Evolutionary conservation across 768 basidiomycete genomes (phyloP), one percentile per base, ranked within the genome.

Genomic region (Tulasnella sp.): DNA sequence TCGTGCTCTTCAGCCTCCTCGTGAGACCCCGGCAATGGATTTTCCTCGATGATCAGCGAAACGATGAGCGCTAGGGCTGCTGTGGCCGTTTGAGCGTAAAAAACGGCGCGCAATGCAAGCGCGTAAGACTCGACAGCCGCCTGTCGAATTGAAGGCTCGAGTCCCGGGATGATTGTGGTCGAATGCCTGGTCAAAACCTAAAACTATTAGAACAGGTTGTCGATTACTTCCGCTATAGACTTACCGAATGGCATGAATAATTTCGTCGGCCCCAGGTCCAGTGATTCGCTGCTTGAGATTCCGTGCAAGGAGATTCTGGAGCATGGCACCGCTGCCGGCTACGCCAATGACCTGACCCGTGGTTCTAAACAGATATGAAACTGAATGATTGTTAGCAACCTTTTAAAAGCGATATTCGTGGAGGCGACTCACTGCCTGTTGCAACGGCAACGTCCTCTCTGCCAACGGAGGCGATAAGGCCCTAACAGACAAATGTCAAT

Each of bases 261-360:
- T 93, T 85, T 93, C 85, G 79, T 85, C 85, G 74, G 96, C 88
- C 76, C 86, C 88, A 64, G 92, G 90, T 0, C 93, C 96, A 7
- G 86, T 87, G 79, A 99, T 96, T 72, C 90, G 87, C 78, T 86
- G 83, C 75, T 88, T 88, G 74, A 99, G 85, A 80, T 93, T 89
- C 68, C 85, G 82, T 37, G 90, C 84, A 52, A 99, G 86, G 42
- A 97, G 87, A 7, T 88, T 87, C 83, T 99, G 97, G 39, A 96
- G 84, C 36, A 98, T 82, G 0, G 94, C 91, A 31, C 94, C 93
- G 79, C 90, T 91, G 67, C 96, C 84, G 80, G 93, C 93, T 74
- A 99, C 97, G 49, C 97, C 97, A 74, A 98, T 87, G 29, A 97
- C 97, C 85, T 98, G 97, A 2, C 96, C 96, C 22, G 93, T 92